phyloP scores from a whole-genome alignment of 768 basidiomycete species.

The Leccinum longicurvipes region DNA sequence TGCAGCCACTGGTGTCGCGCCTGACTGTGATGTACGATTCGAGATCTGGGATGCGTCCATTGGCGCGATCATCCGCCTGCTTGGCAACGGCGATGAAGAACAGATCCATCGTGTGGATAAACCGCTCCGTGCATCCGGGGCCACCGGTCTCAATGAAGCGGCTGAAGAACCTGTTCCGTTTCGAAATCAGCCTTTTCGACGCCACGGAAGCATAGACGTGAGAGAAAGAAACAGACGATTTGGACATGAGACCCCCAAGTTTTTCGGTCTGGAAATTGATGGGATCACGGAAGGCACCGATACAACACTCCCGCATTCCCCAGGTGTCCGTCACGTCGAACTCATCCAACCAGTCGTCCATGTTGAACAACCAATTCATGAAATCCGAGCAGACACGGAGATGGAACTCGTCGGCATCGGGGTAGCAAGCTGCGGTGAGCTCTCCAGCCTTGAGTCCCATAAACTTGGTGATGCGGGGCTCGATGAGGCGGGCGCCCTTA shows the following conservation, averaged over 20 bases:
- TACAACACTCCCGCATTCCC: slow-evolving; percentile 31
- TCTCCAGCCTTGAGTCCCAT: slow-evolving; percentile 62
- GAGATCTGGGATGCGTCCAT: slow-evolving; percentile 38
- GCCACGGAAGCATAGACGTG: background rate
- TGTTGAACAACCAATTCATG: slow-evolving; percentile 46
- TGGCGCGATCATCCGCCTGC: slow-evolving; percentile 42
- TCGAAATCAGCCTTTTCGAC: slow-evolving; percentile 2
- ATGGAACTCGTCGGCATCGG: slow-evolving; percentile 49
- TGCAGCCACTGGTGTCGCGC: slow-evolving; percentile 52
- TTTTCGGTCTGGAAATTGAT: slow-evolving; percentile 27
- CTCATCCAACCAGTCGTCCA: slow-evolving; percentile 43
- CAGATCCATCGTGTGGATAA: slow-evolving; percentile 39
- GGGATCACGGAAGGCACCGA: slow-evolving; percentile 30
- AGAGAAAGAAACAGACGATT: slow-evolving; percentile 28
- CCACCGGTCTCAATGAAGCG: slow-evolving; percentile 38
- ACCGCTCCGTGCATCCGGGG: slow-evolving; percentile 38
- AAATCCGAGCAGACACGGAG: slow-evolving; percentile 68
- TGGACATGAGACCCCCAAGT: slow-evolving; percentile 29
- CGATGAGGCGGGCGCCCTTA: slow-evolving; percentile 24
- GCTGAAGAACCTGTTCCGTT: slow-evolving; percentile 33
- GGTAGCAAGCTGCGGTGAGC: slow-evolving; percentile 64
- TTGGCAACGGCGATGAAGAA: slow-evolving; percentile 43
- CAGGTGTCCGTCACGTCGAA: slow-evolving; percentile 31
- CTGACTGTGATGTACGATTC: slow-evolving; percentile 53
- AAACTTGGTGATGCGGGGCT: slow-evolving; percentile 38